These are phyloP conservation scores for Lignosus rhinocerotis DNA, from an alignment of 1,284 basidiomycete species.

Conservation along the genomic window DNA sequence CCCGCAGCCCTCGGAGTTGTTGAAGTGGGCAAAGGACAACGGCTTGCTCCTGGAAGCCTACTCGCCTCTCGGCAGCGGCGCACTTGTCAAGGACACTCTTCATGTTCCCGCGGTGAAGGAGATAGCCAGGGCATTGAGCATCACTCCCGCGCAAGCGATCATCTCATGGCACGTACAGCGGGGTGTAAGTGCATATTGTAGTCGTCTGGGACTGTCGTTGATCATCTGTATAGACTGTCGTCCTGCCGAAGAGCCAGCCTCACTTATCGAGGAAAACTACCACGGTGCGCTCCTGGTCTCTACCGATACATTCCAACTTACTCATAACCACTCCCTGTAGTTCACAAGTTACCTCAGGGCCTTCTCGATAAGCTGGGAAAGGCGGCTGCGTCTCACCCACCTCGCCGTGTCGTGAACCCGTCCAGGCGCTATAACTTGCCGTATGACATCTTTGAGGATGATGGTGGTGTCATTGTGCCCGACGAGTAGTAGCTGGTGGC, in stretches of 20 bases:
- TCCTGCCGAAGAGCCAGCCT: constrained; percentile 75
- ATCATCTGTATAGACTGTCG: constrained; percentile 50
- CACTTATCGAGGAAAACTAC: constrained; percentile 73
- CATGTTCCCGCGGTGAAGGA: constrained; percentile 50
- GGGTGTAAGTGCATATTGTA: constrained; percentile 47
- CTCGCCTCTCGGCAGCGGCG: constrained; percentile 73
- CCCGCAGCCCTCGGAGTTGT: constrained; percentile 81
- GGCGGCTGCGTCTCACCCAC: constrained; percentile 55
- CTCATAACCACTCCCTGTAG: constrained; percentile 32
- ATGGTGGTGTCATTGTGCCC: constrained; percentile 22
- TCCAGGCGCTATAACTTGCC: constrained; percentile 60
- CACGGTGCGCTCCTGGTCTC: constrained; percentile 40
- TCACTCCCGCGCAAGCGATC: constrained; percentile 78
- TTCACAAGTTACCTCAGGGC: constrained; percentile 51
- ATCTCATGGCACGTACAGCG: constrained; percentile 82
- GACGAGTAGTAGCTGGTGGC: constrained; percentile 1
- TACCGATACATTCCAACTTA: background rate
- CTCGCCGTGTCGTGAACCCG: constrained; percentile 60
- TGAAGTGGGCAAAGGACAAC: constrained; percentile 69
- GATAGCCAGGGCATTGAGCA: constrained; percentile 58
- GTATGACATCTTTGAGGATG: constrained; percentile 61
- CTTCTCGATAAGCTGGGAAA: constrained; percentile 61
- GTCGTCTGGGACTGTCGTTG: background rate
- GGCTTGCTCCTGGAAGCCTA: constrained; percentile 74
- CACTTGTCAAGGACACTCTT: constrained; percentile 56